These are phyloP conservation scores for Pelargonium australe DNA, from an alignment of 441 rosid genomes.

Conservation along the genomic window DNA sequence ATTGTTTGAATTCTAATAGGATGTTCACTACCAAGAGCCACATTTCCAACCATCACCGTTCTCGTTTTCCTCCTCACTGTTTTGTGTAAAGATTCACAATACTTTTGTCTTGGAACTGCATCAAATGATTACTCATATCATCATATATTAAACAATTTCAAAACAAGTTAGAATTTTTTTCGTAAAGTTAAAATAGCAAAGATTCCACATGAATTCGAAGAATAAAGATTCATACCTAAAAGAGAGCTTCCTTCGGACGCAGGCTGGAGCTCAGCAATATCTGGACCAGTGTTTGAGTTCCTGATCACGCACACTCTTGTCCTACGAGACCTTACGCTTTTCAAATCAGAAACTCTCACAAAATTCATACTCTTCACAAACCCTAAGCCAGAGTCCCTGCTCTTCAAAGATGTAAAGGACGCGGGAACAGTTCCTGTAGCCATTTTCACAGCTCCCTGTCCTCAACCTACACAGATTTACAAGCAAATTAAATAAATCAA, in stretches of 20 bases:
- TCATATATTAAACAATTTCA: no score
- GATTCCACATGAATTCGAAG: conserved; percentile 1
- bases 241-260: conserved; percentile 79
- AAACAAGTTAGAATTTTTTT: no score
- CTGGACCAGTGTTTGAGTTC: conserved; percentile 54
- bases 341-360: conserved; percentile 57
- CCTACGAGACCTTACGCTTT: conserved; percentile 36
- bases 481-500: not conserved
- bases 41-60: conserved; percentile 93
- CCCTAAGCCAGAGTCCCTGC: conserved; percentile 47
- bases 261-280: conserved; percentile 65
- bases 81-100: conserved; percentile 79
- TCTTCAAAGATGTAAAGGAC: conserved; percentile 56
- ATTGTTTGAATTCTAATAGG: conserved; percentile 92
- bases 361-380: conserved; percentile 49
- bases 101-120: conserved; percentile 85
- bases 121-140: not conserved
- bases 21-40: conserved; percentile 84
- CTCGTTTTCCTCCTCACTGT: conserved; percentile 84
- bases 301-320: conserved; percentile 47
- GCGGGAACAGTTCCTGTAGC: conserved; percentile 73
- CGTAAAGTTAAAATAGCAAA: not conserved
- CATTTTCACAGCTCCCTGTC: conserved; percentile 37
- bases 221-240: conserved; percentile 41
- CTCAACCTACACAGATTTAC: conserved; percentile 1